phyloP scores from a whole-genome alignment of 495 filamentous ascomycete species.

The Gamarada debralockiae region DNA sequence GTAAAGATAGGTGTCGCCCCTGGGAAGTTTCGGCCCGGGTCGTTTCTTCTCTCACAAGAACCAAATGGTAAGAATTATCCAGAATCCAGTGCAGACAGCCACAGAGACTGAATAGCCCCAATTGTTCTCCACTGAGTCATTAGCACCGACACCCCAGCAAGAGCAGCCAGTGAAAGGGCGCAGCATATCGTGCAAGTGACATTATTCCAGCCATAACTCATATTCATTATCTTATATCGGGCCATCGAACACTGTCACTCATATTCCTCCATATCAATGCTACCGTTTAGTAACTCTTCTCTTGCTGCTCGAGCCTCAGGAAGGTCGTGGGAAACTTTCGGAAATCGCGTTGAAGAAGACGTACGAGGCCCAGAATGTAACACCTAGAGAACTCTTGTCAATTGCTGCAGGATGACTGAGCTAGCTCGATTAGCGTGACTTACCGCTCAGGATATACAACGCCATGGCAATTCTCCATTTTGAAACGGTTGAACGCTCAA shows the following conservation, averaged over 20 bases:
- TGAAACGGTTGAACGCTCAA: constrained; percentile 11
- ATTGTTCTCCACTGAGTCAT: constrained; percentile 23
- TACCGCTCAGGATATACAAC: constrained; percentile 25
- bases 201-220: constrained; percentile 18
- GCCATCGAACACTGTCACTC: constrained; percentile 18
- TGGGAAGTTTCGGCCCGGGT: constrained; percentile 20
- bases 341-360: constrained; percentile 26
- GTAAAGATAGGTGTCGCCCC: constrained; percentile 23
- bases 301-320: constrained; percentile 16
- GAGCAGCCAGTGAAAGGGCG: constrained; percentile 20
- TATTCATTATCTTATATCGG: constrained; percentile 23
- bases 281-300: constrained; percentile 11
- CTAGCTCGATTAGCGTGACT: no score
- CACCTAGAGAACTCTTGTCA: no score
- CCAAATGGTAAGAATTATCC: constrained; percentile 24
- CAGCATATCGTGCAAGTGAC: constrained; percentile 20
- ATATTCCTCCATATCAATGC: constrained; percentile 18
- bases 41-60: constrained; percentile 25
- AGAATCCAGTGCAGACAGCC: no score
- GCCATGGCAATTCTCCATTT: constrained; percentile 23
- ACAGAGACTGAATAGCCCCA: constrained; percentile 27
- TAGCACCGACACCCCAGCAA: constrained; percentile 17
- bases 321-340: constrained; percentile 22
- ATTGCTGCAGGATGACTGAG: no score
- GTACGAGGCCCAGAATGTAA: constrained; percentile 25